A percentile compares a stretch with the other conserved stretches of the same genome.
These are phyloP conservation scores for Conticribra guillardii DNA, from an alignment of 108 stramenopile genomes.

Conservation along the genomic window DNA sequence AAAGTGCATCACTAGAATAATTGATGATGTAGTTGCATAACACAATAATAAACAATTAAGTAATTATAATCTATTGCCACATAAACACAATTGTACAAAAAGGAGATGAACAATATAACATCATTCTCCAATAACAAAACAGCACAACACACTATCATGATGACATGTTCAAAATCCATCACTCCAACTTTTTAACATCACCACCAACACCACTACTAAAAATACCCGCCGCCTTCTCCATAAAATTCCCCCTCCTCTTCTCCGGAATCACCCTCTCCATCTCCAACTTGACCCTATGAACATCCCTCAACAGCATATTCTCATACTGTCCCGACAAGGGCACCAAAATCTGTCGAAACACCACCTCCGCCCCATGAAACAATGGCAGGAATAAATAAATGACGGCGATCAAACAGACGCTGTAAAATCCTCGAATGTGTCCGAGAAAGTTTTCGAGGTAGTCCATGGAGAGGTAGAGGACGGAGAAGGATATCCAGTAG, in stretches of 20 bases:
- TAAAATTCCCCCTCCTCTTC: not conserved
- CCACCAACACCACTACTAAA: no score
- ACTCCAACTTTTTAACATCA: no score
- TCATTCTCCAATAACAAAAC: no score
- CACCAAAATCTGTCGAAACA: constrained; percentile 55
- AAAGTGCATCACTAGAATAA: no score
- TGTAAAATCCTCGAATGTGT: constrained; percentile 58
- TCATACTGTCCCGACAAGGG: constrained; percentile 56
- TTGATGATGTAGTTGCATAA: no score
- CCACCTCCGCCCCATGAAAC: constrained; percentile 50
- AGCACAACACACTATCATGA: no score
- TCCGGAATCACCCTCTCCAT: constrained; percentile 21
- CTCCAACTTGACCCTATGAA: constrained; percentile 1
- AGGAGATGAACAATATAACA: no score
- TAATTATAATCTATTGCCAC: no score
- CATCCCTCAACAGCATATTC: constrained; percentile 52
- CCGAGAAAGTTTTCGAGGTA: constrained; percentile 57
- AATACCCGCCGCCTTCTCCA: constrained; percentile 22
- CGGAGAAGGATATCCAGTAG: constrained; percentile 56
- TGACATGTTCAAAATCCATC: no score
- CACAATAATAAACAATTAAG: no score
- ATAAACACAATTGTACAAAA: no score
- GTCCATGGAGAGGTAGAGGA: constrained; percentile 54
- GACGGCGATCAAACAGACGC: constrained; percentile 36
- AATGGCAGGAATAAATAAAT: constrained; percentile 54